phyloP scores from a whole-genome alignment of 805 yeast genomes.

The Lipomyces mesembrius region DNA sequence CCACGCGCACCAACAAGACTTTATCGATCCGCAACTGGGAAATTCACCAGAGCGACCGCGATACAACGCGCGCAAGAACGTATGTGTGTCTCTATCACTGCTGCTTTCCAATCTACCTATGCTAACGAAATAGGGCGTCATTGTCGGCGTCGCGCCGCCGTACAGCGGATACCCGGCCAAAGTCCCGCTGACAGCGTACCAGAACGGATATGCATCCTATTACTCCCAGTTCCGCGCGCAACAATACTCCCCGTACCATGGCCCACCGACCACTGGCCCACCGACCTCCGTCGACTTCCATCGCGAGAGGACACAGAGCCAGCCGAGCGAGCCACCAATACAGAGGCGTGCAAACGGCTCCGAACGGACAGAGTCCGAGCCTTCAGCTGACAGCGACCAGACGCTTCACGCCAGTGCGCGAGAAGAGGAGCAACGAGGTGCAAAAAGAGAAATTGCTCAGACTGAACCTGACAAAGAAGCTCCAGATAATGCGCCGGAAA shows the following conservation, averaged over 20 bases:
- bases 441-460: not conserved
- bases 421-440: not conserved
- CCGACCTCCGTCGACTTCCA: not conserved
- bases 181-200: constrained; percentile 22
- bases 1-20: constrained; percentile 1
- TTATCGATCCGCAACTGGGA: constrained; percentile 3
- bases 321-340: not conserved
- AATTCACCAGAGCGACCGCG: not conserved
- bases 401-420: not conserved
- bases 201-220: constrained; percentile 22
- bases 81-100: not conserved
- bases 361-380: not conserved
- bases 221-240: constrained; percentile 20
- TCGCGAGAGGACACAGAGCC: not conserved
- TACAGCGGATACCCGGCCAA: constrained; percentile 21
- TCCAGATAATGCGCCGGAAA: not conserved
- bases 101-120: too few relatives aligned
- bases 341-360: not conserved
- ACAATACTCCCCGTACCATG: not conserved
- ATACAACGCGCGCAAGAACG: not conserved
- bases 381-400: not conserved
- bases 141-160: constrained; percentile 16
- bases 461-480: not conserved
- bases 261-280: not conserved
- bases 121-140: constrained; percentile 9